A percentile compares a stretch with the other conserved stretches of the same genome.
Evolutionary conservation across 179 eudicot genomes (phyloP).

Genomic region (Nepenthes alata): DNA sequence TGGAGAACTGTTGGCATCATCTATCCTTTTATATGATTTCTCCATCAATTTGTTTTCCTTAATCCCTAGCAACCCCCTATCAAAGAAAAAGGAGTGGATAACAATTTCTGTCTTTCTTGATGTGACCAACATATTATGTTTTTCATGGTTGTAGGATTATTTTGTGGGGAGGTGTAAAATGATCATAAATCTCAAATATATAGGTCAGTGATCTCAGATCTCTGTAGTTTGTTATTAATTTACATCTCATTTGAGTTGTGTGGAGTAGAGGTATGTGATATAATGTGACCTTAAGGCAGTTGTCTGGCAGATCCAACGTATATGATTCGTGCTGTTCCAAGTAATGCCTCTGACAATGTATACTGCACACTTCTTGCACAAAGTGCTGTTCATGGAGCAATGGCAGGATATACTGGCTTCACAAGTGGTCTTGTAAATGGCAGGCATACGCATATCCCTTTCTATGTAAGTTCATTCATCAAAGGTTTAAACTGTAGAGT

Average conservation of each 20-base stretch:
- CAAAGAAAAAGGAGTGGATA: too few relatives aligned
- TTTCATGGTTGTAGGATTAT: constrained; percentile 25
- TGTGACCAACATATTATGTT: background rate
- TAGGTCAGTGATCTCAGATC: constrained; percentile 22
- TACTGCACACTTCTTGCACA: constrained; percentile 48
- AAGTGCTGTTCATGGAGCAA: constrained; percentile 49
- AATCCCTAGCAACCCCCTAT: background rate
- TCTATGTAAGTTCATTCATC: constrained; percentile 20
- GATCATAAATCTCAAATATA: constrained; percentile 36
- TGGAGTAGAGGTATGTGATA: too few relatives aligned
- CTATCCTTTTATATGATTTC: background rate
- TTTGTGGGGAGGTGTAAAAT: constrained; percentile 21
- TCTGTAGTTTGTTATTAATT: background rate
- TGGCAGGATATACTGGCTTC: constrained; percentile 51
- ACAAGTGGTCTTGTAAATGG: constrained; percentile 42
- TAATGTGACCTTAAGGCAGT: background rate
- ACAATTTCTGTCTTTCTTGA: background rate
- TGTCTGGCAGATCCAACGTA: constrained; percentile 34
- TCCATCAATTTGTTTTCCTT: background rate
- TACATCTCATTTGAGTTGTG: background rate
- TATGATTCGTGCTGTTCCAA: constrained; percentile 46
- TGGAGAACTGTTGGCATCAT: background rate
- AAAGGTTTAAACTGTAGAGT: too few relatives aligned
- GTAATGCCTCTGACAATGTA: constrained; percentile 43
- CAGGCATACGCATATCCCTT: constrained; percentile 40